Base-by-base conservation (phyloP, 805 yeast species). In the Ogataea neopini region DNA sequence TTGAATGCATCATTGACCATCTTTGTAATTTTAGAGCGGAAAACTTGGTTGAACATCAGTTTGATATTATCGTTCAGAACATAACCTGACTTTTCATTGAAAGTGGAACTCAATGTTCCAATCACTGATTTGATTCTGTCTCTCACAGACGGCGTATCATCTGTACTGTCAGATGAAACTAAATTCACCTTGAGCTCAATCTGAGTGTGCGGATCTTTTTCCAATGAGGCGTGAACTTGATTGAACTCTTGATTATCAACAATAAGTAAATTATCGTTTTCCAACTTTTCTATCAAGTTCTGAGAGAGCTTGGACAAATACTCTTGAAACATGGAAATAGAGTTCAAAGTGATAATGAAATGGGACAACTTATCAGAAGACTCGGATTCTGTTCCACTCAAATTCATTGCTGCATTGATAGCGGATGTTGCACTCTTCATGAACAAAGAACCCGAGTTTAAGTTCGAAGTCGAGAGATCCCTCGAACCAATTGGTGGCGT, bases 281-380 rank as follows among this genome's bases (percentile, higher is more conserved):
- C 57, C 19, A 64, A 43, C 29, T 55, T 60, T 6, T 49, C 48
- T 14, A 61, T 60, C 32, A 79, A 52, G 40, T 77, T 76, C n/a
- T 63, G 67, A 8, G 82, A 54, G 32, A 88, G 66, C 48, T 77
- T 80, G 10, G 67, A 63, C 28, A 86, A 71, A 58, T 88, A 86
- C 6, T 70, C 73, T 18, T 77, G 74, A 19, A 86, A 82, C 36
- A 83, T 68, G 9, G 84, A 80, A 4, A 90, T 71, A 1, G 95
- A 83, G 65, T 92, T 91, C 49, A 90, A 69, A 49, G 84, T 79
- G 1, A 87, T 69, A 34, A 89, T 68, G 60, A 81, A 90, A 13
- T 77, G 79, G 26, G 80, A 74, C 13, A 87, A 63, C 48, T 79
- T 75, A 3, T 74, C 68, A 40, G 68, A 65, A 48, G 70, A 72